Percentiles rank a stretch among this genome's conserved stretches.
These are phyloP conservation scores for Apiosordaria backusii DNA, from an alignment of 495 filamentous ascomycete species.

Conservation along the genomic window DNA sequence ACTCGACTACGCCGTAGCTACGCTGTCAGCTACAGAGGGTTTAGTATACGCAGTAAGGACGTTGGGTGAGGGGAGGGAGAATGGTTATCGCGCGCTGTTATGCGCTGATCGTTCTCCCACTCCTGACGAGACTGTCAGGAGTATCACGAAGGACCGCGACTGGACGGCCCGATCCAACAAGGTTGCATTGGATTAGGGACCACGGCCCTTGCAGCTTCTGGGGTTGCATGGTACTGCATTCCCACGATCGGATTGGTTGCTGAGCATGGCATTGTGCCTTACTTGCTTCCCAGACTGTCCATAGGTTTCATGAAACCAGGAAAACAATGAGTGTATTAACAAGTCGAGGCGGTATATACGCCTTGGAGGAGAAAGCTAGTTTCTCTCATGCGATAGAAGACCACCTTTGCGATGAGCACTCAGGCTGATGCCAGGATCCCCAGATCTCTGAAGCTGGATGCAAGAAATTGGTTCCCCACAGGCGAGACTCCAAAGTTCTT, in stretches of 20 bases:
- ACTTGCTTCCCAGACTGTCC: no score
- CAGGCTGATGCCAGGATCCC: background rate
- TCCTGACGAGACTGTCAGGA: background rate
- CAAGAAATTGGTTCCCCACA: background rate
- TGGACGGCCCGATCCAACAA: background rate
- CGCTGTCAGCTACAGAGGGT: background rate
- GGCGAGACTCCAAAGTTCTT: background rate
- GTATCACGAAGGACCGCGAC: background rate
- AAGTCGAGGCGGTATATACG: no score
- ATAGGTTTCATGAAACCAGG: no score
- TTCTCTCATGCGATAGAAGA: no score
- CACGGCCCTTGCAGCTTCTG: background rate
- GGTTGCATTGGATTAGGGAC: background rate
- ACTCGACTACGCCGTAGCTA: background rate
- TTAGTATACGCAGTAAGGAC: background rate
- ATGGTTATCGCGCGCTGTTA: no score
- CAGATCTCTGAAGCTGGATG: background rate
- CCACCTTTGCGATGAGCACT: no score
- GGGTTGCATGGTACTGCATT: background rate
- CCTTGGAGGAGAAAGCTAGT: no score
- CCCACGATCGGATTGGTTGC: background rate
- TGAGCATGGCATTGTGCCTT: background rate
- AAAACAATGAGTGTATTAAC: no score
- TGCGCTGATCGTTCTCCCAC: background rate
- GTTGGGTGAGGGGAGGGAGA: background rate